A percentile compares a stretch with the other conserved stretches of the same genome.
Evolutionary conservation across 169 alveolate genomes (phyloP).

Genomic region (Plasmodium blacklocki): DNA sequence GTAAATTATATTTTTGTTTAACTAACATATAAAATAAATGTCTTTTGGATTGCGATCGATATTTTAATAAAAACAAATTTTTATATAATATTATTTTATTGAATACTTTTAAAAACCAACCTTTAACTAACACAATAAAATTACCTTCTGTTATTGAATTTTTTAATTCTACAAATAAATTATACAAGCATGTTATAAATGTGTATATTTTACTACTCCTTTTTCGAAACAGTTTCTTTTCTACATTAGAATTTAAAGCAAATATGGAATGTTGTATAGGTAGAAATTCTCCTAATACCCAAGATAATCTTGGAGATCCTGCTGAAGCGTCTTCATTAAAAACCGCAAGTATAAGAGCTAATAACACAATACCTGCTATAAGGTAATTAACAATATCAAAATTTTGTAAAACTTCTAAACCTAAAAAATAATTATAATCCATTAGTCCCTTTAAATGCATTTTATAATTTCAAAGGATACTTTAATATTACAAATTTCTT

Average conservation of each 20-base stretch:
- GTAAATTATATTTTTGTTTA: constrained; percentile 77
- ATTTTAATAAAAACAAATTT: constrained; percentile 39
- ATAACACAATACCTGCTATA: constrained; percentile 55
- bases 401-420: constrained; percentile 30
- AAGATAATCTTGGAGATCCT: constrained; percentile 70
- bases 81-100: constrained; percentile 39
- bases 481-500: no score
- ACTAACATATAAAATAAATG: constrained; percentile 80
- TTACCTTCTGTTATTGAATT: constrained; percentile 21
- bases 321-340: constrained; percentile 75
- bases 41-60: constrained; percentile 77
- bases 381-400: constrained; percentile 49
- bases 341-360: constrained; percentile 61
- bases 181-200: constrained; percentile 32
- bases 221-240: constrained; percentile 40
- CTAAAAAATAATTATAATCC: constrained; percentile 27
- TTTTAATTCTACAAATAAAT: constrained; percentile 19
- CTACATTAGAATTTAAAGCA: constrained; percentile 38
- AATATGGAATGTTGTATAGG: constrained; percentile 75
- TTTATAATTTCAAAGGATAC: background rate
- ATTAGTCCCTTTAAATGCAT: constrained; percentile 29
- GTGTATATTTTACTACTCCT: constrained; percentile 29
- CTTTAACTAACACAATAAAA: constrained; percentile 18
- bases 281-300: constrained; percentile 76
- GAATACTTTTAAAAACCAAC: constrained; percentile 1